Percentiles rank a stretch among this genome's conserved stretches.
phyloP scores from a whole-genome alignment of 108 stramenopile species.

The Conticribra weissflogii region DNA sequence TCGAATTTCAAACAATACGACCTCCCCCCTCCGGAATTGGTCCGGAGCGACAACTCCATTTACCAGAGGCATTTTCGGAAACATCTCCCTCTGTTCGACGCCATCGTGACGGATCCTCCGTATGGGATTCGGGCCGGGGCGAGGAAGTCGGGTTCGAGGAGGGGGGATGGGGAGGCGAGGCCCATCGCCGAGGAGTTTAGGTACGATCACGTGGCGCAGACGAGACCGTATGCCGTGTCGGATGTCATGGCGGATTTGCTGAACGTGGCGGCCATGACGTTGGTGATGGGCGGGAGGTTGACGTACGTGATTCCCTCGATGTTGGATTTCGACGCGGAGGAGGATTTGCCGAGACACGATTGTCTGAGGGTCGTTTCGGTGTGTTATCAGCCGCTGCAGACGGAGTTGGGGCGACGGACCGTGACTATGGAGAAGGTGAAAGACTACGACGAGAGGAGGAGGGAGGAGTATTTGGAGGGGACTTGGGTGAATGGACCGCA shows the following conservation, averaged over 20 bases:
- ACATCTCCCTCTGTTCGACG: constrained; percentile 77
- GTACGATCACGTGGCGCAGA: constrained; percentile 93
- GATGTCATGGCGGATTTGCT: constrained; percentile 93
- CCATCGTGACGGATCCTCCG: constrained; percentile 84
- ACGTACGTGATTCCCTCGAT: constrained; percentile 91
- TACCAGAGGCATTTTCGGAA: constrained; percentile 81
- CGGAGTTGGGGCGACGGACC: constrained; percentile 80
- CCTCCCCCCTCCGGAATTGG: constrained; percentile 89
- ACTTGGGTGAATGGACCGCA: constrained; percentile 80
- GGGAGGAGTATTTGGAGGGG: constrained; percentile 52
- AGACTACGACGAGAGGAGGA: constrained; percentile 64
- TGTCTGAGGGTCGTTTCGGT: constrained; percentile 76
- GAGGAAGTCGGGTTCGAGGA: constrained; percentile 70
- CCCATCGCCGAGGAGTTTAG: constrained; percentile 82
- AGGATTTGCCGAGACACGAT: constrained; percentile 81
- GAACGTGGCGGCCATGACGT: constrained; percentile 81
- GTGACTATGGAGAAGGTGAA: constrained; percentile 80
- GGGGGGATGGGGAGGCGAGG: constrained; percentile 47
- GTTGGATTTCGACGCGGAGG: constrained; percentile 69
- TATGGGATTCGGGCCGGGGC: constrained; percentile 96
- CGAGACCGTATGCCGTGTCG: constrained; percentile 82
- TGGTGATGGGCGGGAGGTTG: constrained; percentile 76
- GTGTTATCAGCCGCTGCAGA: constrained; percentile 85
- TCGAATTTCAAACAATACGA: constrained; percentile 90
- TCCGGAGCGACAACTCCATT: constrained; percentile 91